Conservation (phyloP, 2,329 filamentous ascomycete species). For the Cladosporium phlei region DNA sequence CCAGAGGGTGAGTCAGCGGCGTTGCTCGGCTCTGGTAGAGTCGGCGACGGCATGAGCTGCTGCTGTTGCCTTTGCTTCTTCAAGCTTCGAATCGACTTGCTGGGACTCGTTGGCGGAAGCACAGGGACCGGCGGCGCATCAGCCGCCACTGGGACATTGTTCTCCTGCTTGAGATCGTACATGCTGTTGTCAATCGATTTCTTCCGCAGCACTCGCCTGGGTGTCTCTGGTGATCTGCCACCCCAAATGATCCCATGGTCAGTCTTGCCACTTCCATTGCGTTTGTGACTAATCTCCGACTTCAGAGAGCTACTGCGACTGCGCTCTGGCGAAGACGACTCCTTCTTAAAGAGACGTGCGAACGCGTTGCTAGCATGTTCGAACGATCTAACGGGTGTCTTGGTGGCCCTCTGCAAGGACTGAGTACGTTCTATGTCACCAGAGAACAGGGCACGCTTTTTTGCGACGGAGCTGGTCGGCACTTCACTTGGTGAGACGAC, state of each 20-base stretch:
- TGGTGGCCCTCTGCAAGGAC: constrained; percentile 28
- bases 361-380: constrained; percentile 37
- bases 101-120: constrained; percentile 5
- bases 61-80: background rate
- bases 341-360: constrained; percentile 33
- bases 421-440: constrained; percentile 26
- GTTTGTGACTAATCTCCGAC: constrained; percentile 7
- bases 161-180: too few relatives aligned
- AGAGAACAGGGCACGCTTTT: constrained; percentile 28
- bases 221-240: constrained; percentile 6
- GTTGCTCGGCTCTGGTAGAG: background rate
- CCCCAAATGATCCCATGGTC: constrained; percentile 15
- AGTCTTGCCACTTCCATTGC: constrained; percentile 8
- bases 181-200: background rate
- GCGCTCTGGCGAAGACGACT: constrained; percentile 15
- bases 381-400: constrained; percentile 34
- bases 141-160: too few relatives aligned
- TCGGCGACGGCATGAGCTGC: background rate
- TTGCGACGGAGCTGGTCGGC: constrained; percentile 17
- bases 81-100: constrained; percentile 2
- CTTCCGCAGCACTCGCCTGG: background rate
- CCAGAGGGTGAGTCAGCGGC: background rate
- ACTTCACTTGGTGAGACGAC: background rate
- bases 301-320: constrained; percentile 10
- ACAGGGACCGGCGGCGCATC: constrained; percentile 4